phyloP scores from a whole-genome alignment of 2,329 filamentous ascomycete species.

The Monosporascus ibericus region DNA sequence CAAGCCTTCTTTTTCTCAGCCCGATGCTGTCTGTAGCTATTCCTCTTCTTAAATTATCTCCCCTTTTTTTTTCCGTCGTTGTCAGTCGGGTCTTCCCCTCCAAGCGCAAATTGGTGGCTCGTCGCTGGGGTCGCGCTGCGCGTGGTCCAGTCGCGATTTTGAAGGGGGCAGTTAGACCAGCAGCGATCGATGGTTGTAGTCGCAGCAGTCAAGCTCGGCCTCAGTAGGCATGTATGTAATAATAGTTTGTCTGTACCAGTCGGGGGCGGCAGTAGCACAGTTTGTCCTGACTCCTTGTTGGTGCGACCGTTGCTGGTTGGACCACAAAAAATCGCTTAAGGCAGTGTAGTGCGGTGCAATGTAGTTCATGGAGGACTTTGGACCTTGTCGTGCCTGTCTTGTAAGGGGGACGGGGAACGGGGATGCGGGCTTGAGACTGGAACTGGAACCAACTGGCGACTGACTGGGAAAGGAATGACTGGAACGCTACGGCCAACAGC shows the following conservation, averaged over 20 bases:
- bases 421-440: too few species aligned
- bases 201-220: too few species aligned
- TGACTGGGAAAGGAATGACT: conserved; percentile 1
- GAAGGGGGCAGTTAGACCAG: conserved; percentile 2
- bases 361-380: too few species aligned
- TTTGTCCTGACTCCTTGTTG: conserved; percentile 12
- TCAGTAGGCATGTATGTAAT: too few species aligned
- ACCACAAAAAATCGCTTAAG: too few species aligned
- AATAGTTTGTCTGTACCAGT: too few species aligned
- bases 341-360: too few species aligned
- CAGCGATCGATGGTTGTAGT: too few species aligned
- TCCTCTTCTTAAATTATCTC: not conserved
- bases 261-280: not conserved
- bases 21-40: not conserved
- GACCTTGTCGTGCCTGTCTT: too few species aligned
- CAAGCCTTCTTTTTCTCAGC: not conserved
- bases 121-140: not conserved
- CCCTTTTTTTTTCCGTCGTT: not conserved
- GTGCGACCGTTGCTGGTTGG: conserved; percentile 8
- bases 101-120: not conserved
- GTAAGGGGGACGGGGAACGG: too few species aligned
- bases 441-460: too few species aligned
- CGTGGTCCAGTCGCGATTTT: not conserved
- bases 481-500: too few species aligned
- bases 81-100: not conserved